These are phyloP conservation scores for Candida argentea DNA, from an alignment of 805 yeast genomes.

Conservation along the genomic window DNA sequence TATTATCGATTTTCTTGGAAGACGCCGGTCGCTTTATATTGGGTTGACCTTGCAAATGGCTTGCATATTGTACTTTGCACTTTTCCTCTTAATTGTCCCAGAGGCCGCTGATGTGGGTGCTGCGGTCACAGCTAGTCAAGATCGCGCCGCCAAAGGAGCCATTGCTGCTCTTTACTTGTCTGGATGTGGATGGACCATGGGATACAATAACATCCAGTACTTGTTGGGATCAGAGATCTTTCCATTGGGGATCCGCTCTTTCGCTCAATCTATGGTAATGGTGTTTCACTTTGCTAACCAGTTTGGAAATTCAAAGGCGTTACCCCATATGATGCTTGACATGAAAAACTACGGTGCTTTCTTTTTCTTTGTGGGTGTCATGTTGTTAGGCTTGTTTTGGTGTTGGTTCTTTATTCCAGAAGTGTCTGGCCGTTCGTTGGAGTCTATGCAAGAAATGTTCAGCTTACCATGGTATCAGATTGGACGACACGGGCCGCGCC, in stretches of 20 bases:
- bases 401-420: slow-evolving; percentile 18
- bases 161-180: slow-evolving; percentile 15
- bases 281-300: slow-evolving; percentile 18
- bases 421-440: slow-evolving; percentile 16
- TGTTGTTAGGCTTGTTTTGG: slow-evolving; percentile 10
- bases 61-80: slow-evolving; percentile 12
- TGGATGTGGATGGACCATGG: slow-evolving; percentile 16
- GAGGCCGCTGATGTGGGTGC: slow-evolving; percentile 8
- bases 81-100: slow-evolving; percentile 13
- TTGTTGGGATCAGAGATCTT: slow-evolving; percentile 16
- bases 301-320: slow-evolving; percentile 17
- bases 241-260: slow-evolving; percentile 14
- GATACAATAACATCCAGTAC: slow-evolving; percentile 15
- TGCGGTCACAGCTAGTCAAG: slow-evolving; percentile 7
- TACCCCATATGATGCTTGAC: slow-evolving; percentile 14
- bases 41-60: slow-evolving; percentile 11
- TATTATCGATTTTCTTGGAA: slow-evolving; percentile 14
- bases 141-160: slow-evolving; percentile 11
- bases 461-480: slow-evolving; percentile 17
- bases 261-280: slow-evolving; percentile 15
- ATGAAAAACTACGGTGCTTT: slow-evolving; percentile 14
- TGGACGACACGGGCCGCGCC: slow-evolving; percentile 14
- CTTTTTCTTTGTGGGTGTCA: slow-evolving; percentile 13
- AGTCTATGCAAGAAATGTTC: slow-evolving; percentile 16
- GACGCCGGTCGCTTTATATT: slow-evolving; percentile 12